Evolutionary conservation across 1,284 basidiomycete species (phyloP).

Genomic region (Sparassis latifolia): DNA sequence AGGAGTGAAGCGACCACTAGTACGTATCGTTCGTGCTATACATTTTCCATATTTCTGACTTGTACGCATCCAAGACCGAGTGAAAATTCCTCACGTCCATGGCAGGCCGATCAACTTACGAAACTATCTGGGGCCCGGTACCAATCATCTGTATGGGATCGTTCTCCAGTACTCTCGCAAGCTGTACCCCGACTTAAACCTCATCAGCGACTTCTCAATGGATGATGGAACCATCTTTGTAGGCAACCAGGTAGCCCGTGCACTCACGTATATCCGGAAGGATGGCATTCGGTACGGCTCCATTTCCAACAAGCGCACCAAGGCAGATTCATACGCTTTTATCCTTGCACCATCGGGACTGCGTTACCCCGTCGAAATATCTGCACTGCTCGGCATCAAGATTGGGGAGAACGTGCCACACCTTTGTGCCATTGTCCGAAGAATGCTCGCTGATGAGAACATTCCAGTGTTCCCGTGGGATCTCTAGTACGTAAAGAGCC

Average conservation of each 20-base stretch:
- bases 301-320: neutral
- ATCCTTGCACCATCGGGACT: neutral
- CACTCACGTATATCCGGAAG: neutral
- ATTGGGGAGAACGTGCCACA: neutral
- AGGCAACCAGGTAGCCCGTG: neutral
- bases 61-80: neutral
- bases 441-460: neutral
- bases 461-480: neutral
- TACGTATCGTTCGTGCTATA: neutral
- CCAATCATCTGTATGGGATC: neutral
- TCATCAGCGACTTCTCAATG: neutral
- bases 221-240: neutral
- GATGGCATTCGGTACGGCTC: neutral
- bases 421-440: neutral
- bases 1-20: neutral
- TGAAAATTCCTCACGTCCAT: neutral
- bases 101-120: neutral
- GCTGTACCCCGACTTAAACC: neutral
- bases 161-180: neutral
- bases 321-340: neutral
- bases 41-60: neutral
- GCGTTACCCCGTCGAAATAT: neutral
- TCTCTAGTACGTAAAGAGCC: neutral
- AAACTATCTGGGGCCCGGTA: neutral
- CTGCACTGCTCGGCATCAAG: neutral